Base-by-base conservation (phyloP, 1,139 yeast genomes). In the Pichia sp. region DNA sequence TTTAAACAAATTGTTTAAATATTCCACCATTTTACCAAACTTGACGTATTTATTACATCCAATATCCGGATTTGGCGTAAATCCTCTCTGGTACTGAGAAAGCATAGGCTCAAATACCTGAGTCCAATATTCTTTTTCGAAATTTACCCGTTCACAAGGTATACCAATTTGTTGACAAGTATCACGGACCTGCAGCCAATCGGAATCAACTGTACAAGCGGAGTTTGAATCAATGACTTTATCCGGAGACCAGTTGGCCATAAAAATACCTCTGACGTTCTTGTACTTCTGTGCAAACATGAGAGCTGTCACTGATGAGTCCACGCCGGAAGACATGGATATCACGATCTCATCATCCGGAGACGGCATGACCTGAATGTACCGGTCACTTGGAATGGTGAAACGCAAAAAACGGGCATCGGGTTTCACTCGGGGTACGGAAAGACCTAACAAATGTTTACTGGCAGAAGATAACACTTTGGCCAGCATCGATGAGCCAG, bases 291-390 rank as follows among this genome's bases (percentile, higher is more conserved):
- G 58, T 1, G 82, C 71, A 56, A 78, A 77, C 43, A 88, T 52
- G 0, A 91, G 79, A 0, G 97, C 97, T 3, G 85, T 78, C 1
- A 91, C 88, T 1, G 96, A 82, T 0, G 97, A 88, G 60, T 91
- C 98, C 0, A 91, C 97, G 0, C 99, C 99, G 0, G 95, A 84
- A 1, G 96, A 87, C 96, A 91, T 87, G 19, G 97, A 96, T 3
- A 91, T 76, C 27, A 84, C 67, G 19, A 91, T 73, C 39, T 70
- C 75, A 54, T 85, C 95, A 28, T 71, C 59, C 5, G 52, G 51
- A 1, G 49, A 46, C 0, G 93, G 91, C 23, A 55, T 52, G 5
- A 61, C 63, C 49, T 76, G 83, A 33, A 20, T 26, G 31, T 53
- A 60, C 5, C 46, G 11, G 2, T 24, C 53, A 6, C 27, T 25